Evolutionary conservation across 2,329 filamentous ascomycete genomes (phyloP).

Genomic region (Botrytis galanthina): DNA sequence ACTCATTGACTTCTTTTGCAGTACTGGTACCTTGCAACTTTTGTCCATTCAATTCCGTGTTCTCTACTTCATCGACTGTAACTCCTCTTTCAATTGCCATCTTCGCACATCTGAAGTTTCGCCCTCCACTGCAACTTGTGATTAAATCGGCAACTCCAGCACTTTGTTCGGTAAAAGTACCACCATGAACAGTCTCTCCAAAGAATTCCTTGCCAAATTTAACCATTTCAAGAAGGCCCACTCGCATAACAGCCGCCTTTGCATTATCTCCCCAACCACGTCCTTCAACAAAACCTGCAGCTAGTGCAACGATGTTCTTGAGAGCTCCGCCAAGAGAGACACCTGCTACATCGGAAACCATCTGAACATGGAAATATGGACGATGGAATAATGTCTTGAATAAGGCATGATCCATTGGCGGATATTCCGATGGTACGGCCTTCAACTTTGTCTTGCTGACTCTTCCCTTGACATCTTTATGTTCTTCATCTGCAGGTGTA

Average conservation of each 20-base stretch:
- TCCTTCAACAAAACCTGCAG: constrained; percentile 92
- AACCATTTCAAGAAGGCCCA: constrained; percentile 94
- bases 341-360: constrained; percentile 93
- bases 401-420: constrained; percentile 78
- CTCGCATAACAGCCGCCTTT: constrained; percentile 97
- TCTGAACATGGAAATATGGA: constrained; percentile 94
- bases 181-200: constrained; percentile 71
- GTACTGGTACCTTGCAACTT: constrained; percentile 94
- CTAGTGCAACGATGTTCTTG: constrained; percentile 95
- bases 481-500: constrained; percentile 48
- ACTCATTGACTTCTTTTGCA: constrained; percentile 85
- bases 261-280: constrained; percentile 98
- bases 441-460: constrained; percentile 68
- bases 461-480: constrained; percentile 68
- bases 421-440: constrained; percentile 77
- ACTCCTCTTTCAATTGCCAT: constrained; percentile 77
- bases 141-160: constrained; percentile 95
- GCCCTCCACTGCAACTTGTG: constrained; percentile 85
- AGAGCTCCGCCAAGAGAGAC: constrained; percentile 91
- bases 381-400: constrained; percentile 89
- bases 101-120: constrained; percentile 93
- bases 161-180: constrained; percentile 95
- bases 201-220: constrained; percentile 95
- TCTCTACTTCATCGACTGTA: constrained; percentile 83
- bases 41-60: constrained; percentile 88